A percentile compares a stretch with the other conserved stretches of the same genome.
Evolutionary conservation across 2,329 filamentous ascomycete genomes (phyloP).

Genomic region (Colletotrichum simmondsii): DNA sequence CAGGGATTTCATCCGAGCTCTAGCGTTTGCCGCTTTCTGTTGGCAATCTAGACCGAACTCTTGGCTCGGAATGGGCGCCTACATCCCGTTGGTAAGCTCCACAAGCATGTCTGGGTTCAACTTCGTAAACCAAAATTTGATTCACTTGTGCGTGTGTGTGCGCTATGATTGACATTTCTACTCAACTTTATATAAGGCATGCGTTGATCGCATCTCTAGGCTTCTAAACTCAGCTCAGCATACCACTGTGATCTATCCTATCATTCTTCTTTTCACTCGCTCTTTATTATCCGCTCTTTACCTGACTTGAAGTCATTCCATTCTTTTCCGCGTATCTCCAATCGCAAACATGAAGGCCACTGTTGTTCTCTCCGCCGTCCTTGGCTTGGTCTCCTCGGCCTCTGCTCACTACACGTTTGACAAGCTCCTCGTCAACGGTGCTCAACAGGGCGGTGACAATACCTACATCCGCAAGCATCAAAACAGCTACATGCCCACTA

Average conservation of each 20-base stretch:
- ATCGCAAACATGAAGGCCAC: constrained; percentile 25
- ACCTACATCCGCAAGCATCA: constrained; percentile 35
- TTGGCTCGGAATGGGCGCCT: neutral
- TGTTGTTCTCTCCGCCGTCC: constrained; percentile 17
- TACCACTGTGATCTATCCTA: constrained; percentile 8
- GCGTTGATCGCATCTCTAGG: neutral
- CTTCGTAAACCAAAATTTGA: neutral
- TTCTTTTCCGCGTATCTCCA: neutral
- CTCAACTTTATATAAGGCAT: neutral
- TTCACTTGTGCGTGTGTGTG: neutral
- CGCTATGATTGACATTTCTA: neutral
- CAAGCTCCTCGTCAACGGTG: constrained; percentile 37
- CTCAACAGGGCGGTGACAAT: constrained; percentile 36
- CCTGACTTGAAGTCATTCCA: constrained; percentile 26
- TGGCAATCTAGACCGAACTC: neutral
- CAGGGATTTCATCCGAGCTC: neutral
- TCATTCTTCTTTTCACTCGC: neutral
- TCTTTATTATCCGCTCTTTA: neutral
- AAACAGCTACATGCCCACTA: constrained; percentile 35
- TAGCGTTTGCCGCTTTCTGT: neutral
- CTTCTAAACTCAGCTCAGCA: too few species aligned
- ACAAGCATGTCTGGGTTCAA: neutral
- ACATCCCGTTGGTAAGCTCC: neutral
- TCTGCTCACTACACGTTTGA: constrained; percentile 40
- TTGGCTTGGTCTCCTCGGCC: constrained; percentile 17